phyloP scores from a whole-genome alignment of 208 protist genomes.

The Leishmania tarentolae region DNA sequence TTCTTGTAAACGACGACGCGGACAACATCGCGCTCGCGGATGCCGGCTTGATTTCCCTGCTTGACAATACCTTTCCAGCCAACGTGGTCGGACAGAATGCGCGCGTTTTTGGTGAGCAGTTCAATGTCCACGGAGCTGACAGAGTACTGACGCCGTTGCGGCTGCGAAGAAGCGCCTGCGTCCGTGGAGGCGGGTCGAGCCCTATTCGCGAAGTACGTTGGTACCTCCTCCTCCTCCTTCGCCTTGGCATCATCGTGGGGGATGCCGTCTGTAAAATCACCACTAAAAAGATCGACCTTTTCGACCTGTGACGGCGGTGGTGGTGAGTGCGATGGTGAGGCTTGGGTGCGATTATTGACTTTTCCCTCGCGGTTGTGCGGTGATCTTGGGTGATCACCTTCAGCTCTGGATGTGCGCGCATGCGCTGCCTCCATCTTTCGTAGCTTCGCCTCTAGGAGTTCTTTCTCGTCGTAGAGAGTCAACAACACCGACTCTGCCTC shows the following conservation, averaged over 20 bases:
- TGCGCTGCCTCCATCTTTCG: constrained; percentile 27
- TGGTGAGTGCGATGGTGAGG: not conserved
- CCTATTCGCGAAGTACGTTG: constrained; percentile 18
- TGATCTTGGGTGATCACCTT: not conserved
- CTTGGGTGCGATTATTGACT: not conserved
- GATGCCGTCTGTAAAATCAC: constrained; percentile 10
- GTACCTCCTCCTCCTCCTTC: not conserved
- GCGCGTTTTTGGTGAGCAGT: constrained; percentile 68
- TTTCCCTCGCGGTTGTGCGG: not conserved
- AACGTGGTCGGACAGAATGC: constrained; percentile 87
- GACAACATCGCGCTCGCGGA: constrained; percentile 83
- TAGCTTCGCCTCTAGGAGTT: constrained; percentile 62
- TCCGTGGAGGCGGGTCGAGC: constrained; percentile 1
- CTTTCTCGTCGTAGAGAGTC: constrained; percentile 76
- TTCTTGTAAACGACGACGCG: constrained; percentile 84
- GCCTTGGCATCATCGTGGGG: not conserved
- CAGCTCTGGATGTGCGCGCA: not conserved
- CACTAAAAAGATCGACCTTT: constrained; percentile 28
- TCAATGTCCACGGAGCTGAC: constrained; percentile 51
- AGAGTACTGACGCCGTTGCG: not conserved
- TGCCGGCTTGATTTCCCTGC: constrained; percentile 59
- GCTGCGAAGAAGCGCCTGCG: not conserved
- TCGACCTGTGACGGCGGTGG: not conserved
- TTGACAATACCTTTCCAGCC: constrained; percentile 70
- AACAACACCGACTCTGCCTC: constrained; percentile 69